phyloP scores from a whole-genome alignment of 768 basidiomycete species.

The Collybia sp. region DNA sequence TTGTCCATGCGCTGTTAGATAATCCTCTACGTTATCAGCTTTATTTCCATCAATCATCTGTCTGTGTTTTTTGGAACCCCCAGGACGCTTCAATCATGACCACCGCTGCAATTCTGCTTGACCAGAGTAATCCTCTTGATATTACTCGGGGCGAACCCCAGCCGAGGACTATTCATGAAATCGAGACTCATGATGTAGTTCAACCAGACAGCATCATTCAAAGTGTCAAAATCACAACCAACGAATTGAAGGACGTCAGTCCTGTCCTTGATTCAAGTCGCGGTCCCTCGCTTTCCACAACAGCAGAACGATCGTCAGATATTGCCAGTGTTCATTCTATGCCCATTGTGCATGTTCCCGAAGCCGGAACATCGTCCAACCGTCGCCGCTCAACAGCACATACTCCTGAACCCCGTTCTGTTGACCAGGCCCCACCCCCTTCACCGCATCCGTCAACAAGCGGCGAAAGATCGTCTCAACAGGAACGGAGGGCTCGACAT shows the following conservation, averaged over 20 bases:
- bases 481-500: constrained; percentile 38
- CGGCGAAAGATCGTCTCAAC: constrained; percentile 22
- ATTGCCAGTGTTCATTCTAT: constrained; percentile 56
- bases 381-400: constrained; percentile 29
- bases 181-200: constrained; percentile 14
- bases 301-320: constrained; percentile 37
- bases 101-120: constrained; percentile 25
- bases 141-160: constrained; percentile 19
- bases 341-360: constrained; percentile 48
- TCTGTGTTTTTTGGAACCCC: neutral
- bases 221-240: constrained; percentile 20
- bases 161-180: constrained; percentile 16
- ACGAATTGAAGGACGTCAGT: constrained; percentile 17
- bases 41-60: neutral
- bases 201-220: constrained; percentile 14
- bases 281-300: constrained; percentile 33
- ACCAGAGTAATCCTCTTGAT: constrained; percentile 31
- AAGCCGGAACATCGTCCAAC: constrained; percentile 22
- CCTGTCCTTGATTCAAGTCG: constrained; percentile 24
- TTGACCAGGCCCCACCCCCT: constrained; percentile 6
- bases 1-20: too few species aligned
- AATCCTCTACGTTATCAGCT: too few species aligned
- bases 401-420: constrained; percentile 16
- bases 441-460: constrained; percentile 21
- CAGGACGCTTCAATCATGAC: constrained; percentile 13